Evolutionary conservation across 345 rosid genomes (phyloP), one percentile per base, ranked within the genome.

Genomic region (Citrus inodora): DNA sequence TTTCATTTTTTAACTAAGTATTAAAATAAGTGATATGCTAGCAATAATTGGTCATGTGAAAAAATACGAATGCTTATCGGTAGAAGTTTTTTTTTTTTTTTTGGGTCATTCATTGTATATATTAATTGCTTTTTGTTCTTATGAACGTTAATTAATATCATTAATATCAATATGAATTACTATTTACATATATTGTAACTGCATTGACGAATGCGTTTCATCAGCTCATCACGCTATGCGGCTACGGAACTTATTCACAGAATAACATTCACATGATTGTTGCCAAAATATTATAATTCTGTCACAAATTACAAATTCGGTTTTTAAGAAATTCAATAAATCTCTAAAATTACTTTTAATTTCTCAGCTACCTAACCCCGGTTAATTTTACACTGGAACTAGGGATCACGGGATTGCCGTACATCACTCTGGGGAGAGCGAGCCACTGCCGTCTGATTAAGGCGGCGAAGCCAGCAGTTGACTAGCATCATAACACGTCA

Each of bases 361-460:
- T 51, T 17, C 58, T 17, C 22, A 1, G 22, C 51, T 9, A n/a
- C 21, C 24, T 24, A 62, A 71, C 56, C 16, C 19, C 27, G 13
- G 40, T 71, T 62, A 73, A 48, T 37, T n/a, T 33, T 17, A 19
- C n/a, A 10, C 9, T 3, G 0, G 10, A 2, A 28, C 13, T 56
- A 9, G 25, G 78, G 68, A n/a, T 46, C 70, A 61, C 60, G 73
- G 16, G 33, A 25, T 33, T 21, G 75, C 40, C 77, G 83, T 78
- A 77, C 77, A 37, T 0, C 30, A 16, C 53, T 1, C n/a, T 0
- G 60, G 25, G 37, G 59, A 42, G 35, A 74, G 74, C 51, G 10
- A 73, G 64, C 35, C 1, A n/a, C 25, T 60, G 79, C 84, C 83
- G 86, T 81, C 72, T 37, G 82, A 76, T 76, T 73, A 40, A 70